Conservation (phyloP, 2,329 filamentous ascomycete species). For the Verticillium nonalfalfae region DNA sequence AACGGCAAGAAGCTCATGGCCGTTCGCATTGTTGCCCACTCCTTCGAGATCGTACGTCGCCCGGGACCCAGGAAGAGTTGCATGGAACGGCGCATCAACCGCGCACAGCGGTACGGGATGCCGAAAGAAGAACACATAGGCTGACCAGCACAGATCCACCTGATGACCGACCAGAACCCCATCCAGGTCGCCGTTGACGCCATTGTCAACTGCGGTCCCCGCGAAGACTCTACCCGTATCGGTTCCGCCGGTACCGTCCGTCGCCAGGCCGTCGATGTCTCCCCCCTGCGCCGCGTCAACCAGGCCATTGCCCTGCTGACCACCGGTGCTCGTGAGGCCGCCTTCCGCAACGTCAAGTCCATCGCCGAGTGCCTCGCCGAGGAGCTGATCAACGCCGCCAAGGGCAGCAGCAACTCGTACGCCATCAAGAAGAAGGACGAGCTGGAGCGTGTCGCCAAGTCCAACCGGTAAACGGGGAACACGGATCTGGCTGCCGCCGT, state of each 20-base stretch:
- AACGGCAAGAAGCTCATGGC: constrained; percentile 99
- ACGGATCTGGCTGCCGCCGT: neutral
- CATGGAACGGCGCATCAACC: constrained; percentile 1
- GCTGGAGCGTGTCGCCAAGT: constrained; percentile 99
- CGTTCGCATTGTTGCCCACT: constrained; percentile 96
- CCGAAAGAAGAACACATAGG: constrained; percentile 7
- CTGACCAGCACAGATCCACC: constrained; percentile 72
- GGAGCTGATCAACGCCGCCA: constrained; percentile 99
- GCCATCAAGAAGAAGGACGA: constrained; percentile 99
- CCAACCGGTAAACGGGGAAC: constrained; percentile 82
- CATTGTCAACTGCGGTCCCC: constrained; percentile 99
- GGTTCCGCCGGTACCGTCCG: constrained; percentile 99
- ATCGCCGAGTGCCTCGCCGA: constrained; percentile 99
- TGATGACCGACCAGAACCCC: constrained; percentile 99
- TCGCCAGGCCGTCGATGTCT: constrained; percentile 99
- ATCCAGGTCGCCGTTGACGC: constrained; percentile 99
- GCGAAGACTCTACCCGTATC: constrained; percentile 99
- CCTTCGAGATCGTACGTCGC: constrained; percentile 97
- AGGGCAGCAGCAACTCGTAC: constrained; percentile 99
- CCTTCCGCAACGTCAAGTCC: constrained; percentile 99
- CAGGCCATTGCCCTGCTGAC: constrained; percentile 98
- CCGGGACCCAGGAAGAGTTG: neutral
- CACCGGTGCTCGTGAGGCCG: constrained; percentile 96
- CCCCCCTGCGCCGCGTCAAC: constrained; percentile 98
- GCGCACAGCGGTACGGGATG: neutral